These are phyloP conservation scores for Sherardia arvensis DNA, from an alignment of 257 asterid species.

Conservation along the genomic window DNA sequence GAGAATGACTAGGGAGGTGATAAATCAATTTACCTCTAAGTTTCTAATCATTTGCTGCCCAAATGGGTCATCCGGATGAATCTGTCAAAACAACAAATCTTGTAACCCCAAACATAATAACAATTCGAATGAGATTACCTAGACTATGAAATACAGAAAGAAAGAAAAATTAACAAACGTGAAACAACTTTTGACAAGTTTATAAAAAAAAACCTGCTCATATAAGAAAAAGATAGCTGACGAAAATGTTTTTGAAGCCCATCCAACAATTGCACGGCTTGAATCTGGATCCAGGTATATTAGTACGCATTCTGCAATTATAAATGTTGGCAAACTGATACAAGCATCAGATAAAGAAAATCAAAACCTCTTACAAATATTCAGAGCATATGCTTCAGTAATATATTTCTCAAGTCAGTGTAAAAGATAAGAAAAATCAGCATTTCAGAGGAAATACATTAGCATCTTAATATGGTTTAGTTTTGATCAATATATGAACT, in stretches of 20 bases:
- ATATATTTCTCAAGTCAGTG: not conserved
- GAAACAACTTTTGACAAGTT: not conserved
- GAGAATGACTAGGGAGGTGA: constrained; percentile 1
- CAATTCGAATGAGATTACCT: not conserved
- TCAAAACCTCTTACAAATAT: not conserved
- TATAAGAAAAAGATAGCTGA: constrained; percentile 85
- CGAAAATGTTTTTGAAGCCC: constrained; percentile 89
- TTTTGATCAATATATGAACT: not conserved
- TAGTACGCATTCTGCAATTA: constrained; percentile 99
- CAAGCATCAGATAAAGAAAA: constrained; percentile 44
- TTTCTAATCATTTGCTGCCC: constrained; percentile 96
- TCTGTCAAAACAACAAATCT: constrained; percentile 31
- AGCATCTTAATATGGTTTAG: not conserved
- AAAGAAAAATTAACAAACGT: not conserved
- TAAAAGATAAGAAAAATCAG: not conserved
- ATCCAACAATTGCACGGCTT: constrained; percentile 64
- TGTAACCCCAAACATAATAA: not conserved
- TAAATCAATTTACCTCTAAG: constrained; percentile 58
- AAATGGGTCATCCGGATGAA: constrained; percentile 95
- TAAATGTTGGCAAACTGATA: constrained; percentile 98
- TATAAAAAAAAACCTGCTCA: constrained; percentile 65
- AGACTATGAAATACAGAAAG: constrained; percentile 1
- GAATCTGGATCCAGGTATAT: constrained; percentile 94
- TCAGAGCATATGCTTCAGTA: not conserved
- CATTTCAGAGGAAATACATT: not conserved